phyloP scores from a whole-genome alignment of 805 yeast genomes.

The Diddensiella santjacobensis region DNA sequence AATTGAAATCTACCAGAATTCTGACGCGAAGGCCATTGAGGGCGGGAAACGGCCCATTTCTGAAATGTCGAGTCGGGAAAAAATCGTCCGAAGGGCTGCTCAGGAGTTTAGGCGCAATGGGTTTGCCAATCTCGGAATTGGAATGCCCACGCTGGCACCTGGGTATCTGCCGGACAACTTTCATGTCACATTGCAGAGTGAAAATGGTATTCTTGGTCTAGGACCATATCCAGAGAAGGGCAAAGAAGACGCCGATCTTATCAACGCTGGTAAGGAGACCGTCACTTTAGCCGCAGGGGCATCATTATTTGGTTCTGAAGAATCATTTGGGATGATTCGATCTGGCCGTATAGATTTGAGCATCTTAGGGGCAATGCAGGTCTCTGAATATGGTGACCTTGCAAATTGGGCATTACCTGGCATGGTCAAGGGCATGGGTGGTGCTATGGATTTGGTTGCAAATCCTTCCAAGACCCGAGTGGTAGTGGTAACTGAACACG shows the following conservation, averaged over 20 bases:
- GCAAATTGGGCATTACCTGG: conserved; percentile 55
- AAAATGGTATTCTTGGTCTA: conserved; percentile 48
- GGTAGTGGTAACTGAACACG: conserved; percentile 47
- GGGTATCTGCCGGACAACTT: conserved; percentile 37
- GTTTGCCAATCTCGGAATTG: conserved; percentile 47
- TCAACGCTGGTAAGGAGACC: conserved; percentile 52
- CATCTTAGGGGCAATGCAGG: conserved; percentile 49
- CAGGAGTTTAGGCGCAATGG: conserved; percentile 43
- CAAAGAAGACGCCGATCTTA: conserved; percentile 46
- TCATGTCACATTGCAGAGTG: conserved; percentile 44
- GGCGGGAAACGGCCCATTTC: conserved; percentile 14
- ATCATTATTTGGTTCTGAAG: conserved; percentile 47
- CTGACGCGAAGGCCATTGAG: conserved; percentile 12
- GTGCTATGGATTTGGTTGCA: conserved; percentile 52
- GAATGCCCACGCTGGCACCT: conserved; percentile 50
- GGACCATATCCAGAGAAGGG: conserved; percentile 45
- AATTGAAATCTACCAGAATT: conserved; percentile 36
- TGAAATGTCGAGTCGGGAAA: conserved; percentile 26
- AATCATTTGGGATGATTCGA: conserved; percentile 49
- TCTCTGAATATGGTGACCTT: conserved; percentile 45
- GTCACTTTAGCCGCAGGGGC: conserved; percentile 46
- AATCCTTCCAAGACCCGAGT: conserved; percentile 44
- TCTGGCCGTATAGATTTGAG: conserved; percentile 44
- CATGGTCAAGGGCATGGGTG: conserved; percentile 50
- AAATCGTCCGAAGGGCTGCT: conserved; percentile 44